A percentile compares a stretch with the other conserved stretches of the same genome.
Evolutionary conservation across 306 rosid genomes (phyloP).

Genomic region (Sechiopsis laciniata): DNA sequence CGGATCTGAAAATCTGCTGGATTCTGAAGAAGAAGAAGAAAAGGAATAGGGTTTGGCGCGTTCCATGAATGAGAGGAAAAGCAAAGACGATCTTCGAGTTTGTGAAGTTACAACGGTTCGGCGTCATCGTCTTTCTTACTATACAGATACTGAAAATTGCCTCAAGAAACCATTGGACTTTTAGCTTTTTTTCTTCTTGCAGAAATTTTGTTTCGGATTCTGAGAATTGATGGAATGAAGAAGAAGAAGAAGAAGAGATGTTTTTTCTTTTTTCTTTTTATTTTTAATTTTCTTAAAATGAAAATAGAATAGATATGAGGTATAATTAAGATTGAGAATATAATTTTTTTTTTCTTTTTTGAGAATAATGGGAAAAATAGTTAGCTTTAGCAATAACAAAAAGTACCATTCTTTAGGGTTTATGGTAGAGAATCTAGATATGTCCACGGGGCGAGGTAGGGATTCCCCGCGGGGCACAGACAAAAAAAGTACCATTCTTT

Average conservation of each 20-base stretch:
- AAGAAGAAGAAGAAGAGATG: background rate
- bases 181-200: background rate
- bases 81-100: conserved; percentile 19
- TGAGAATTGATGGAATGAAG: conserved; percentile 27
- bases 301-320: too few relatives aligned
- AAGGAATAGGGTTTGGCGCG: conserved; percentile 20
- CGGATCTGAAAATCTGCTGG: conserved; percentile 34
- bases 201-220: background rate
- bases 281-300: too few relatives aligned
- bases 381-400: too few relatives aligned
- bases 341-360: too few relatives aligned
- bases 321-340: too few relatives aligned
- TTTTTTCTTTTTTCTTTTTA: too few relatives aligned
- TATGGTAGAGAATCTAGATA: too few relatives aligned
- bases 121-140: conserved; percentile 45
- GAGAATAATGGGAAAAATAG: too few relatives aligned
- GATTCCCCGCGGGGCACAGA: too few relatives aligned
- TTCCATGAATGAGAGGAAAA: conserved; percentile 42
- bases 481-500: too few relatives aligned
- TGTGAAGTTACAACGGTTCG: conserved; percentile 32
- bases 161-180: conserved; percentile 23
- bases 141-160: background rate
- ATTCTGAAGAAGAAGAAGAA: conserved; percentile 25
- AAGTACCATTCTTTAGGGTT: too few relatives aligned
- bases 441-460: too few relatives aligned